These are phyloP conservation scores for Mercurialis annua DNA, from an alignment of 345 rosid genomes.

Conservation along the genomic window DNA sequence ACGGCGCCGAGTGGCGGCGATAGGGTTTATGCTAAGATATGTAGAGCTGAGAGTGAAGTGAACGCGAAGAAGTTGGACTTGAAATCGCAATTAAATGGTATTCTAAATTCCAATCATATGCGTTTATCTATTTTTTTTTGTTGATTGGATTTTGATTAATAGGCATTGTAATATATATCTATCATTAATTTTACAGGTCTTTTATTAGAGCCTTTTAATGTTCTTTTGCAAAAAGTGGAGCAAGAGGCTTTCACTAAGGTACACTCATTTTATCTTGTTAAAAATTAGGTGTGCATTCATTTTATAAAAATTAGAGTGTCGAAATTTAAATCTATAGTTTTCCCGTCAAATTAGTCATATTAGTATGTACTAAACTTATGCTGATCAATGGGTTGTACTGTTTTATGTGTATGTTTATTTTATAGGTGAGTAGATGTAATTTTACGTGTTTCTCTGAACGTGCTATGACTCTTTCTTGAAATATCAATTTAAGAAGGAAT, in stretches of 20 bases:
- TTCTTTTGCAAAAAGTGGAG: conserved; percentile 65
- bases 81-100: conserved; percentile 49
- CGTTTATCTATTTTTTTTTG: no score
- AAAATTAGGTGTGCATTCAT: no score
- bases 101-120: background rate
- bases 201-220: conserved; percentile 52
- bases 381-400: no score
- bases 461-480: no score
- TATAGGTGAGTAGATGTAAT: no score
- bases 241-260: conserved; percentile 81
- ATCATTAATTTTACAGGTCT: conserved; percentile 48
- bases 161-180: background rate
- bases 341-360: no score
- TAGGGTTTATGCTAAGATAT: conserved; percentile 80
- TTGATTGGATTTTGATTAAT: no score
- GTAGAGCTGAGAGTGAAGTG: conserved; percentile 41
- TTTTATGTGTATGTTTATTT: no score
- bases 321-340: no score
- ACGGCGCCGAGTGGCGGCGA: conserved; percentile 84
- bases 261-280: background rate
- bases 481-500: no score
- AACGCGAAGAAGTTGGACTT: conserved; percentile 40
- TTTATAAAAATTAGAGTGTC: background rate
- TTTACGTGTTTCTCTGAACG: no score
- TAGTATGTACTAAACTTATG: no score